Percentiles rank a stretch among this genome's conserved stretches.
phyloP scores from a whole-genome alignment of 1,284 basidiomycete genomes.

The Rhodotorula sp. region DNA sequence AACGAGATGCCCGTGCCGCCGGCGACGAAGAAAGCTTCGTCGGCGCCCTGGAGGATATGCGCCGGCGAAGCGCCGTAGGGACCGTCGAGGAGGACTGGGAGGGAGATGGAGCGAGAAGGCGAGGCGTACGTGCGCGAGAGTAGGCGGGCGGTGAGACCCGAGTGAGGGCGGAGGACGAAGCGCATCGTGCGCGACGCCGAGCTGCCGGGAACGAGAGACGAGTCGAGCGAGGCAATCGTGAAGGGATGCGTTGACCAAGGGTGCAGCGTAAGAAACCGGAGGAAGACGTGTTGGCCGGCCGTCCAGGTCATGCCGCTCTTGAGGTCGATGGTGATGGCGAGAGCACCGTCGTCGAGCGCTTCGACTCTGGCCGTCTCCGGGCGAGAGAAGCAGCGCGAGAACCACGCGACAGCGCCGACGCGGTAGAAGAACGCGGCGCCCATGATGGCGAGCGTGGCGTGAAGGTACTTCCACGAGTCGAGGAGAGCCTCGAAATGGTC shows the following conservation, averaged over 20 bases:
- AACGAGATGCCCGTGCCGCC: conserved; percentile 53
- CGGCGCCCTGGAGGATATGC: conserved; percentile 45
- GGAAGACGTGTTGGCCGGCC: conserved; percentile 54
- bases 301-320: conserved; percentile 43
- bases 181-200: conserved; percentile 38
- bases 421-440: conserved; percentile 44
- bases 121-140: conserved; percentile 31
- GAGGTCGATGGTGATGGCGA: conserved; percentile 42
- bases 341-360: conserved; percentile 45
- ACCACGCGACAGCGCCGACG: conserved; percentile 46
- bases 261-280: conserved; percentile 49
- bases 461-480: conserved; percentile 49
- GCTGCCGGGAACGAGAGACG: background rate
- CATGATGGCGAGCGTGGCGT: conserved; percentile 50
- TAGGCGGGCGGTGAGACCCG: conserved; percentile 50
- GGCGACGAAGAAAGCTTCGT: conserved; percentile 50
- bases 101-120: conserved; percentile 7
- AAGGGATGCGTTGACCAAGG: conserved; percentile 52
- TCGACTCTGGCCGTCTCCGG: conserved; percentile 45
- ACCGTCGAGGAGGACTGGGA: conserved; percentile 51
- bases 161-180: conserved; percentile 45
- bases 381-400: conserved; percentile 36
- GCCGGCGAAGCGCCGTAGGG: conserved; percentile 50
- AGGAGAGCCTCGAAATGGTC: conserved; percentile 49
- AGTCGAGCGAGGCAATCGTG: conserved; percentile 44